Conservation (phyloP, 2,329 filamentous ascomycete genomes). For the Fusarium austroafricanum region DNA sequence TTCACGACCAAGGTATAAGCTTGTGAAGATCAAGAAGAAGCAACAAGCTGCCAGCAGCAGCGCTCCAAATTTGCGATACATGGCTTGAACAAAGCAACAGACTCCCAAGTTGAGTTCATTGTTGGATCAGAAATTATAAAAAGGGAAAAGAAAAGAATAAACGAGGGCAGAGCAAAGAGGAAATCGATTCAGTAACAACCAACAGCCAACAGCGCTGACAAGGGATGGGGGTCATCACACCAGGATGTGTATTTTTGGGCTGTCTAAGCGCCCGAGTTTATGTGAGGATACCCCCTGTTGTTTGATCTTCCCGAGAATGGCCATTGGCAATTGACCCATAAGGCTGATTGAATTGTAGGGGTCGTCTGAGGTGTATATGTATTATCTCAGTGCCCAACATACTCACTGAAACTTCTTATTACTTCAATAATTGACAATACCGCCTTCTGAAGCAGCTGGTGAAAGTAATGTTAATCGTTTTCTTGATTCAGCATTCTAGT, state of each 20-base stretch:
- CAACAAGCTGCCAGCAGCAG: conserved; percentile 29
- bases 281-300: background rate
- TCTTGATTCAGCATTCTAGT: background rate
- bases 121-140: background rate
- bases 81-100: background rate
- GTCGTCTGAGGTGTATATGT: background rate
- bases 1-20: conserved; percentile 34
- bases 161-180: background rate
- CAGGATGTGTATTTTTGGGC: conserved; percentile 15
- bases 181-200: background rate
- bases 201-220: conserved; percentile 7
- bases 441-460: background rate
- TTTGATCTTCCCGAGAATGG: background rate
- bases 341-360: background rate
- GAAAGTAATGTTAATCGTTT: background rate
- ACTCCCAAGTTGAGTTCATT: background rate
- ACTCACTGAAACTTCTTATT: background rate
- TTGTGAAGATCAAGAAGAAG: conserved; percentile 30
- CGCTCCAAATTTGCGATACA: conserved; percentile 29
- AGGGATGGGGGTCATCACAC: background rate
- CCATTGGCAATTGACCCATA: background rate
- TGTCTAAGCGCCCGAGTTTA: conserved; percentile 13
- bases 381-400: background rate
- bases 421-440: no score
- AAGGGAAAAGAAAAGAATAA: background rate